Evolutionary conservation across 164 flowering plant genomes (phyloP).

Genomic region (Litsea cubeba): DNA sequence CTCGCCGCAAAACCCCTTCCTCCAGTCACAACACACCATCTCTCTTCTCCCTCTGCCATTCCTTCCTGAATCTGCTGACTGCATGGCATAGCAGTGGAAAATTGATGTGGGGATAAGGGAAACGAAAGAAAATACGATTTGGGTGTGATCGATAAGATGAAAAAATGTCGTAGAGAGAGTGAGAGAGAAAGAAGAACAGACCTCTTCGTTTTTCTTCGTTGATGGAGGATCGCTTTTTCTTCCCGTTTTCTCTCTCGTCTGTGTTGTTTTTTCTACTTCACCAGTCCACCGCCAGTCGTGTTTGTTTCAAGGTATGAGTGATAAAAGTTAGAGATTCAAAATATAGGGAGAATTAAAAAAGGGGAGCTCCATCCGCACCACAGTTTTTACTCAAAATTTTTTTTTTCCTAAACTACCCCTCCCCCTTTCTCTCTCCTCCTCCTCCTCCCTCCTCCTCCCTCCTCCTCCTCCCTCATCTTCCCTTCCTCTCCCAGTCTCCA

Average conservation of each 20-base stretch:
- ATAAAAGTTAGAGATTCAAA: no score
- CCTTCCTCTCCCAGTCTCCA: no score
- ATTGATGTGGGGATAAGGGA: background rate
- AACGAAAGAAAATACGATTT: background rate
- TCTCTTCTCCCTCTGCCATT: constrained; percentile 31
- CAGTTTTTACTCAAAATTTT: no score
- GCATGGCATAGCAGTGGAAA: background rate
- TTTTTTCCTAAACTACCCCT: no score
- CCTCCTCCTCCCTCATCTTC: no score
- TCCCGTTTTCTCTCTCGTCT: background rate
- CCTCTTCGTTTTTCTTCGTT: background rate
- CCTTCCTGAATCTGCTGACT: background rate
- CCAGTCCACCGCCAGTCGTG: background rate
- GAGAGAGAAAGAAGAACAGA: background rate
- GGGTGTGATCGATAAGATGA: background rate
- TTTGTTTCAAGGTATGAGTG: background rate
- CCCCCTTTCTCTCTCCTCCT: no score
- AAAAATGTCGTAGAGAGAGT: background rate
- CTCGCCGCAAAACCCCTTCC: constrained; percentile 95
- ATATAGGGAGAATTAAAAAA: no score
- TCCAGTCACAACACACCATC: constrained; percentile 88
- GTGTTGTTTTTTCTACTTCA: background rate
- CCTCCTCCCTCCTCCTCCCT: no score
- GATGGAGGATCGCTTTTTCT: background rate
- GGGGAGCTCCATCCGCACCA: no score